Percentiles rank a stretch among this genome's conserved stretches.
Evolutionary conservation across 192 early-diverging fungal species (phyloP).

Genomic region (Gryganskiella cystojenkinii): DNA sequence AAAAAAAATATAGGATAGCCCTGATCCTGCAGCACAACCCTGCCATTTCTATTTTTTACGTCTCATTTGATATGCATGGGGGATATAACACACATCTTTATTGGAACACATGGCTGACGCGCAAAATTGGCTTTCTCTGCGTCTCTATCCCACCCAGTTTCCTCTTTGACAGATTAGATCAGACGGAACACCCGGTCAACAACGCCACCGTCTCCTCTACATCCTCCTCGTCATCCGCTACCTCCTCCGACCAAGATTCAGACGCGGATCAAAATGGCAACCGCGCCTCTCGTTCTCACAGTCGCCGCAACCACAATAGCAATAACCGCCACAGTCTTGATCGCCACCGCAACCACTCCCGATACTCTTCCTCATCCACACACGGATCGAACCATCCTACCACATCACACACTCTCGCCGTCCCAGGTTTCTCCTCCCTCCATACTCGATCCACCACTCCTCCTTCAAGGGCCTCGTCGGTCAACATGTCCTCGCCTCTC

Average conservation of each 20-base stretch:
- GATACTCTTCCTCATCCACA: slow-evolving; percentile 9
- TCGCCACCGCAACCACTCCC: no score
- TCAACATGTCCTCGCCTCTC: not conserved
- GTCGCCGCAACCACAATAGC: no score
- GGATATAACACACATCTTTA: not conserved
- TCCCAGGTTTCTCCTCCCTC: slow-evolving; percentile 1
- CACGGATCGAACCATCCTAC: slow-evolving; percentile 20
- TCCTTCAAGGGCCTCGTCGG: slow-evolving; percentile 30
- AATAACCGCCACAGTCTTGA: no score
- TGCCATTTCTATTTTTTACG: not conserved
- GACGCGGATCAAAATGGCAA: not conserved
- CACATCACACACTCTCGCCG: slow-evolving; percentile 4
- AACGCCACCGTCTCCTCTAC: no score
- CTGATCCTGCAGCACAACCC: not conserved
- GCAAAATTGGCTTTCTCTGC: not conserved
- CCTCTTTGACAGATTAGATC: slow-evolving; percentile 50
- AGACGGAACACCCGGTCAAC: slow-evolving; percentile 17
- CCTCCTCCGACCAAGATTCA: slow-evolving; percentile 1
- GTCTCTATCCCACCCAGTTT: slow-evolving; percentile 21
- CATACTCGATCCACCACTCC: slow-evolving; percentile 25
- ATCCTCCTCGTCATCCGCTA: not conserved
- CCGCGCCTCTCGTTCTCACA: not conserved
- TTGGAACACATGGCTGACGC: no score
- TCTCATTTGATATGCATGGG: not conserved
- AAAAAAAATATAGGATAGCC: not conserved